These are phyloP conservation scores for Coemansia linderi DNA, from an alignment of 371 early-diverging fungal genomes.

Conservation along the genomic window DNA sequence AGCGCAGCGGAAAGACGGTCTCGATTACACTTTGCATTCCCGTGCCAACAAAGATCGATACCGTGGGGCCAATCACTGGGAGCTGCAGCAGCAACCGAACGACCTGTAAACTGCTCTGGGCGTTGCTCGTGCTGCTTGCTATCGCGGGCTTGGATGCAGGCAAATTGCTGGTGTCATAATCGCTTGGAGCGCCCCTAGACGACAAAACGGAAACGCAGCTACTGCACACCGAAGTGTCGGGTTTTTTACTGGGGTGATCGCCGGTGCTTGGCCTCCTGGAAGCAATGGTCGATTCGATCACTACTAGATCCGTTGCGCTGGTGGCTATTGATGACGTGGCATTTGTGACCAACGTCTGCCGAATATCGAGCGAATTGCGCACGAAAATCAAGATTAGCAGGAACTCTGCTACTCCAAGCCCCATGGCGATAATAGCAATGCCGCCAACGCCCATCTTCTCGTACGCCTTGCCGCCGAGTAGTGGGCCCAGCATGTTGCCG, in stretches of 20 bases:
- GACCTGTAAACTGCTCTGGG: slow-evolving; percentile 7
- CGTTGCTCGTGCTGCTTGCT: neutral
- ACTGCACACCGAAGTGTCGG: neutral
- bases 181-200: neutral
- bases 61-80: slow-evolving; percentile 41
- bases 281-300: slow-evolving; percentile 5
- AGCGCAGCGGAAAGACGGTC: slow-evolving; percentile 40
- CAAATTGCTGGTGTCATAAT: neutral
- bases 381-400: slow-evolving; percentile 34
- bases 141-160: neutral
- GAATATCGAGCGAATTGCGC: slow-evolving; percentile 45
- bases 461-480: slow-evolving; percentile 44
- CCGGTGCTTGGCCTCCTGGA: slow-evolving; percentile 1
- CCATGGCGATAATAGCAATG: slow-evolving; percentile 39
- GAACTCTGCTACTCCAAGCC: slow-evolving; percentile 31
- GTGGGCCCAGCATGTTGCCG: slow-evolving; percentile 49
- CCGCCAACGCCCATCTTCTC: slow-evolving; percentile 46
- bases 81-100: slow-evolving; percentile 26
- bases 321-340: neutral
- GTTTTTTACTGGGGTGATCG: neutral
- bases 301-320: neutral
- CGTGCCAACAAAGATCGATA: slow-evolving; percentile 44
- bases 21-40: slow-evolving; percentile 49
- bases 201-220: slow-evolving; percentile 5
- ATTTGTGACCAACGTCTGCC: neutral